phyloP scores from a whole-genome alignment of 2,329 filamentous ascomycete species.

The Venturia oleaginea region DNA sequence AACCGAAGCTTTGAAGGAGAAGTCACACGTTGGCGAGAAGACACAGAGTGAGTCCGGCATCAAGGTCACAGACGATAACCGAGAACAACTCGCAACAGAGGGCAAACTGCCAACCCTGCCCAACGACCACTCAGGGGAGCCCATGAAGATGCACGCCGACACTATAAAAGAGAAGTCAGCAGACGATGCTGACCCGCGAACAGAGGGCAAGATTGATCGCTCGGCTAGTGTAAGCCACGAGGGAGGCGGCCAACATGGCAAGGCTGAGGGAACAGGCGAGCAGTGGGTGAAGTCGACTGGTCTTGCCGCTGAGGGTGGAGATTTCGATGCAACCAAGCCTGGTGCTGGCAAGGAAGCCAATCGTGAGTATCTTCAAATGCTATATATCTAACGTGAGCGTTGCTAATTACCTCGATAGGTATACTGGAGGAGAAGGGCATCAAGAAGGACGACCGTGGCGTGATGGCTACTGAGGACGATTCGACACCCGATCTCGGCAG shows the following conservation, averaged over 20 bases:
- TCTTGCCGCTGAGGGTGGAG: conserved; percentile 53
- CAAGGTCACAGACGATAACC: conserved; percentile 11
- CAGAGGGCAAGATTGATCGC: conserved; percentile 15
- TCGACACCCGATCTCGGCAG: conserved; percentile 16
- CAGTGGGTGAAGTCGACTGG: conserved; percentile 50
- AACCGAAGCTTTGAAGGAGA: conserved; percentile 21
- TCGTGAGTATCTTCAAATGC: conserved; percentile 35
- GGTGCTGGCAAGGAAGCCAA: conserved; percentile 60
- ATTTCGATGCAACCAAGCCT: conserved; percentile 52
- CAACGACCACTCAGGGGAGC: conserved; percentile 22
- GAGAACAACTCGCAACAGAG: conserved; percentile 6
- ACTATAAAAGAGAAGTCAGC: conserved; percentile 5
- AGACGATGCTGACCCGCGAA: neutral
- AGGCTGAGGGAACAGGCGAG: conserved; percentile 41
- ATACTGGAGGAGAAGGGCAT: conserved; percentile 47
- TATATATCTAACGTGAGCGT: conserved; percentile 22
- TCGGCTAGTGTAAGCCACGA: conserved; percentile 17
- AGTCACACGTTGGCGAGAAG: conserved; percentile 22
- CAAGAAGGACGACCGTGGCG: conserved; percentile 14
- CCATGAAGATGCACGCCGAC: conserved; percentile 21
- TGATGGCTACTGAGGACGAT: neutral
- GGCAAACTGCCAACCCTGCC: conserved; percentile 17
- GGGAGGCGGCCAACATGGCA: conserved; percentile 21
- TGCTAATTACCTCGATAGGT: conserved; percentile 34
- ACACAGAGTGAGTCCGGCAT: neutral